Conservation (phyloP, 306 rosid species). For the Prunus dulcis region DNA sequence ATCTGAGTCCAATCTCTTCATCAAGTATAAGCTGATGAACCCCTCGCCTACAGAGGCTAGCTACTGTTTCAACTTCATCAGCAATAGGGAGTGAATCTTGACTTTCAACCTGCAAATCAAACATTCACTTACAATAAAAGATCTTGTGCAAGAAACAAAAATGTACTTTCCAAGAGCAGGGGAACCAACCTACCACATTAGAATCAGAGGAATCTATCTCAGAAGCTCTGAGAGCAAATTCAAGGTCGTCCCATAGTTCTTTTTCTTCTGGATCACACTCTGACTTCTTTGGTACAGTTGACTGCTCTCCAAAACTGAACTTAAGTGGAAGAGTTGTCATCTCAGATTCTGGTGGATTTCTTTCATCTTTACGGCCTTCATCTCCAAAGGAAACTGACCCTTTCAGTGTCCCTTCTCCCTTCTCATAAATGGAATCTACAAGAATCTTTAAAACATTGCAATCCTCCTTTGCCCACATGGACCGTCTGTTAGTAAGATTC, state of each 20-base stretch:
- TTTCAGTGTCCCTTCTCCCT: conserved; percentile 22
- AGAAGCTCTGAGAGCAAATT: conserved; percentile 18
- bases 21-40: conserved; percentile 39
- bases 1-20: conserved; percentile 52
- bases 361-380: not conserved
- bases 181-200: conserved; percentile 24
- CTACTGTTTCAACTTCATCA: conserved; percentile 14
- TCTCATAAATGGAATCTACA: conserved; percentile 22
- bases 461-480: not conserved
- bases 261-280: not conserved
- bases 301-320: not conserved
- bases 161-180: not conserved
- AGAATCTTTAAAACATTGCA: conserved; percentile 24
- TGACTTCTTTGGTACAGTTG: not conserved
- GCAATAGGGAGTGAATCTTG: conserved; percentile 11
- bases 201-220: conserved; percentile 1
- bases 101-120: conserved; percentile 37
- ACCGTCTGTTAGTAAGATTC: conserved; percentile 8
- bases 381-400: not conserved
- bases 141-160: not conserved
- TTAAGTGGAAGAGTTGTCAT: conserved; percentile 14
- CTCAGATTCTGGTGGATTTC: not conserved
- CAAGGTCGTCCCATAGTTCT: not conserved
- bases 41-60: conserved; percentile 41
- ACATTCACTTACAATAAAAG: not conserved